phyloP scores from a whole-genome alignment of 345 rosid species.

The Boechera stricta region DNA sequence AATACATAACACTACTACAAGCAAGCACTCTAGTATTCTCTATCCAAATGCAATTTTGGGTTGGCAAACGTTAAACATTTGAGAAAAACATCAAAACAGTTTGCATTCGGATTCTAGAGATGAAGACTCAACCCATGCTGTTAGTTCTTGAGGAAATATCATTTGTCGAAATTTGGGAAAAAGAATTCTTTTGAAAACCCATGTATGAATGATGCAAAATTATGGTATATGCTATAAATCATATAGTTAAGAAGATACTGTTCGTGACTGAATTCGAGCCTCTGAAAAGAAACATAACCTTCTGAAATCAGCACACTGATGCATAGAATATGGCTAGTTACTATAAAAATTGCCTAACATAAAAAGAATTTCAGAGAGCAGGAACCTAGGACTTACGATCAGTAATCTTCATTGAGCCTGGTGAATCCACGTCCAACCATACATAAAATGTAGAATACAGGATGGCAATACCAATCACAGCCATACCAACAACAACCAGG shows the following conservation, averaged over 20 bases:
- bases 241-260: constrained; percentile 1
- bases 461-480: constrained; percentile 94
- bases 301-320: constrained; percentile 6
- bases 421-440: constrained; percentile 84
- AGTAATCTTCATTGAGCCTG: constrained; percentile 87
- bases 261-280: constrained; percentile 2
- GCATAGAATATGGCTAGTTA: neutral
- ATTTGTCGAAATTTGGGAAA: neutral
- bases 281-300: neutral
- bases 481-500: constrained; percentile 98
- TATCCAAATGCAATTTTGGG: neutral
- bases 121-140: neutral
- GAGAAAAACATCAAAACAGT: neutral
- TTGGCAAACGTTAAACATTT: neutral
- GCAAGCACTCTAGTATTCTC: neutral
- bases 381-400: constrained; percentile 71
- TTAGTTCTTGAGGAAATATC: neutral
- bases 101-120: neutral
- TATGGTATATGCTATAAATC: neutral
- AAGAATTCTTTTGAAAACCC: neutral
- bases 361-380: constrained; percentile 33
- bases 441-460: constrained; percentile 93
- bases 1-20: neutral
- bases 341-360: neutral
- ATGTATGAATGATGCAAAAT: neutral